Evolutionary conservation across 208 protist species (phyloP).

Genomic region (Leishmania braziliensis): DNA sequence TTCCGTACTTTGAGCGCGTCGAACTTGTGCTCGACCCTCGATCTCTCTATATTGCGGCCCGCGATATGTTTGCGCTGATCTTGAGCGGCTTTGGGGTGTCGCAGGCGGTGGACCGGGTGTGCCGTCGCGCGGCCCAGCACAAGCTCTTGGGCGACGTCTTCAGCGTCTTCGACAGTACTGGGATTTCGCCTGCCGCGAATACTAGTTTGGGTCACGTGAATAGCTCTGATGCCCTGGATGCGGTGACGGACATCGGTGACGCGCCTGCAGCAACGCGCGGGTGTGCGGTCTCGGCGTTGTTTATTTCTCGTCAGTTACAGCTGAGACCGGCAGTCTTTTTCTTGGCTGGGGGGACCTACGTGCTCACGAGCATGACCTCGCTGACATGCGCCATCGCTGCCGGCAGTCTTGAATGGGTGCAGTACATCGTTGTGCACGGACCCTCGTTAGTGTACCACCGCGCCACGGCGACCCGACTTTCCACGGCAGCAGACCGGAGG

Average conservation of each 20-base stretch:
- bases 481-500: constrained; percentile 4
- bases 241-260: neutral
- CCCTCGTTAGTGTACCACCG: constrained; percentile 54
- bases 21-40: constrained; percentile 28
- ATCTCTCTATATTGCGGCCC: constrained; percentile 26
- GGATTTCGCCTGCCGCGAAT: neutral
- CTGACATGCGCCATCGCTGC: constrained; percentile 65
- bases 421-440: constrained; percentile 51
- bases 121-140: constrained; percentile 41
- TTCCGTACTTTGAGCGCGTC: constrained; percentile 43
- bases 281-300: constrained; percentile 25
- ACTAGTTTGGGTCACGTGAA: neutral
- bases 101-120: constrained; percentile 41
- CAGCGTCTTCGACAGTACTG: constrained; percentile 26
- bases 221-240: neutral
- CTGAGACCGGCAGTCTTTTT: constrained; percentile 28
- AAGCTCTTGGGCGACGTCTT: constrained; percentile 45
- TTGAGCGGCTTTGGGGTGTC: constrained; percentile 53
- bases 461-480: constrained; percentile 38
- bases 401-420: constrained; percentile 69
- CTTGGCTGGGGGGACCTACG: constrained; percentile 39
- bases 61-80: constrained; percentile 45
- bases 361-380: constrained; percentile 55
- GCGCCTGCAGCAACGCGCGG: constrained; percentile 17
- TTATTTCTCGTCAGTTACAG: constrained; percentile 23